Percentiles rank a stretch among this genome's conserved stretches.
These are phyloP conservation scores for Echeveria elegans DNA, from an alignment of 164 flowering plant genomes.

Conservation along the genomic window DNA sequence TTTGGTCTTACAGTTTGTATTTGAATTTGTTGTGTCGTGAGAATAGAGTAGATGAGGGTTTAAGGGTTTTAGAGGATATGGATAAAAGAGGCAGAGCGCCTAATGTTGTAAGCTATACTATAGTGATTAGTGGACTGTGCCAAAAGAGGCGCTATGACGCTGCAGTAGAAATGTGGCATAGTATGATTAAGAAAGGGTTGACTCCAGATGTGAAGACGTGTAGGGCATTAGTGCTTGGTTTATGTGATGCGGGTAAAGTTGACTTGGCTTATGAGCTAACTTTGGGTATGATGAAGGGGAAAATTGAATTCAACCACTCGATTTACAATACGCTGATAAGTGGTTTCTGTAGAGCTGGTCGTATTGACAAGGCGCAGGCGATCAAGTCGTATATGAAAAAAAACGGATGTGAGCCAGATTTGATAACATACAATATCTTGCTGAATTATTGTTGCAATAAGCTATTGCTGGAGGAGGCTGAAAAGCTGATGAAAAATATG, in stretches of 20 bases:
- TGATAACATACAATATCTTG: constrained; percentile 68
- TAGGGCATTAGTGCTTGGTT: constrained; percentile 61
- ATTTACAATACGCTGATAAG: constrained; percentile 73
- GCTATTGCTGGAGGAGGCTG: constrained; percentile 66
- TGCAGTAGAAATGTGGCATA: constrained; percentile 62
- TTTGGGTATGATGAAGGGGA: constrained; percentile 37
- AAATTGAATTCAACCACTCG: constrained; percentile 25
- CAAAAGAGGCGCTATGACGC: constrained; percentile 32
- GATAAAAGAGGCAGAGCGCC: constrained; percentile 55
- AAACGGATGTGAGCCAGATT: constrained; percentile 72
- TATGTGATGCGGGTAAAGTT: constrained; percentile 60
- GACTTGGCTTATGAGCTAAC: constrained; percentile 88
- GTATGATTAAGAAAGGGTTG: constrained; percentile 50
- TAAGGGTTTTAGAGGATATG: constrained; percentile 45
- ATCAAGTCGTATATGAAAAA: constrained; percentile 62
- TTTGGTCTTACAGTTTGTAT: constrained; percentile 75
- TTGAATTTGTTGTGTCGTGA: constrained; percentile 58
- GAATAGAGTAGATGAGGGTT: constrained; percentile 39
- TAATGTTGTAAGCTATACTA: constrained; percentile 77
- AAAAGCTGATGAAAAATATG: constrained; percentile 56
- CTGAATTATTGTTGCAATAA: constrained; percentile 65
- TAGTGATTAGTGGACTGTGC: constrained; percentile 56
- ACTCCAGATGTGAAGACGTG: constrained; percentile 64
- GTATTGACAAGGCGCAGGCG: constrained; percentile 63
- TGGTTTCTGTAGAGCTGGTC: constrained; percentile 72